These are phyloP conservation scores for Colletotrichum incanum DNA, from an alignment of 2,329 filamentous ascomycete genomes.

Conservation along the genomic window DNA sequence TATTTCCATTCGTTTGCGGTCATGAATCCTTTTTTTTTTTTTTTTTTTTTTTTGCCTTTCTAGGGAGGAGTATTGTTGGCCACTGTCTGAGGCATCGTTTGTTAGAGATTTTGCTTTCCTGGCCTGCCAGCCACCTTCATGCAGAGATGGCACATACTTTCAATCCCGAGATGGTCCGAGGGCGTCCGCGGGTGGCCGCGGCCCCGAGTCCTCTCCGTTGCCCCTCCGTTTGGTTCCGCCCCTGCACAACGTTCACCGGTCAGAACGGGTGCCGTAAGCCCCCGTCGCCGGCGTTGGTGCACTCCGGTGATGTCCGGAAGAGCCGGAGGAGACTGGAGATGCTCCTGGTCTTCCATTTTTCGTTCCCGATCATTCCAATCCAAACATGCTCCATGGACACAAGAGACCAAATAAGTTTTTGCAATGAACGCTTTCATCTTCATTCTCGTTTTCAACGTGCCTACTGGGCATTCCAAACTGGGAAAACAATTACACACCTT, in stretches of 20 bases:
- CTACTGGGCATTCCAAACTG: background rate
- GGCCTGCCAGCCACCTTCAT: constrained; percentile 15
- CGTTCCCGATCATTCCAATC: background rate
- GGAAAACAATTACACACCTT: background rate
- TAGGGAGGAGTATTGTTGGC: background rate
- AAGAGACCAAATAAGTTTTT: background rate
- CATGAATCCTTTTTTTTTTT: too few species aligned
- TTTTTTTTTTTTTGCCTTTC: background rate
- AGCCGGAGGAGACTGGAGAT: background rate
- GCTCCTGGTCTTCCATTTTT: background rate
- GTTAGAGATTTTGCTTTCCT: constrained; percentile 29
- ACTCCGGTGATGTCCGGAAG: constrained; percentile 11
- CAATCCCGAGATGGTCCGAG: constrained; percentile 33
- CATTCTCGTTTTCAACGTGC: background rate
- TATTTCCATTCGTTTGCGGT: constrained; percentile 10
- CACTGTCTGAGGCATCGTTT: background rate
- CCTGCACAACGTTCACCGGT: constrained; percentile 32
- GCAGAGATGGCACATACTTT: constrained; percentile 13
- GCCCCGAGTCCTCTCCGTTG: constrained; percentile 17
- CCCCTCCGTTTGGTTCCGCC: constrained; percentile 11
- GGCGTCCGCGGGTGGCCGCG: constrained; percentile 20
- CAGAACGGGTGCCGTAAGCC: background rate
- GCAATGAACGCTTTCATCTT: background rate
- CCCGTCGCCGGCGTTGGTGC: constrained; percentile 23
- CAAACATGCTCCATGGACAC: background rate